phyloP scores from a whole-genome alignment of 2,329 filamentous ascomycete species.

The Cordyceps farinosa region DNA sequence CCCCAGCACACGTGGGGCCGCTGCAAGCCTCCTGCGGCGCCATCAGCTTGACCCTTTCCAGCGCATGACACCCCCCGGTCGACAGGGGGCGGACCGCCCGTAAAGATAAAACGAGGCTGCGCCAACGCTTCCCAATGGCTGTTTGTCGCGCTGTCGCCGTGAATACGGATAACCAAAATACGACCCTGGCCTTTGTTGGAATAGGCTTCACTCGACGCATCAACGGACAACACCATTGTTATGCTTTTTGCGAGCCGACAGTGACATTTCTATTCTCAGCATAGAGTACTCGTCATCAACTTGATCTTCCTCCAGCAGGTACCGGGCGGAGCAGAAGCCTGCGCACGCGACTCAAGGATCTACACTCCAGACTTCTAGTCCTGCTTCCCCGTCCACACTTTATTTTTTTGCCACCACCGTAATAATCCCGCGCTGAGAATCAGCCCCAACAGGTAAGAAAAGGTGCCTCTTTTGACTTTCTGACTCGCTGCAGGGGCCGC shows the following conservation, averaged over 20 bases:
- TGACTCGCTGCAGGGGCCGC: not conserved
- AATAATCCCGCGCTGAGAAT: not conserved
- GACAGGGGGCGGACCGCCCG: not conserved
- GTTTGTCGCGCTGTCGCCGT: not conserved
- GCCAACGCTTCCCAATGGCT: not conserved
- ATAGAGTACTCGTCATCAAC: no score
- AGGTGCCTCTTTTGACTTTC: not conserved
- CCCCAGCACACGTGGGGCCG: constrained; percentile 6
- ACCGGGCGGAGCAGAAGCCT: not conserved
- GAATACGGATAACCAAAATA: not conserved
- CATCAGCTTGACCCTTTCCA: not conserved
- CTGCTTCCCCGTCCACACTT: not conserved
- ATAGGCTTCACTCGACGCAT: no score
- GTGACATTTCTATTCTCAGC: no score
- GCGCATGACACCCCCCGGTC: not conserved
- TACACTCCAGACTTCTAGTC: not conserved
- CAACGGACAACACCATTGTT: no score
- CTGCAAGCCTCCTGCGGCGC: constrained; percentile 7
- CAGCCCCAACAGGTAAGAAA: no score
- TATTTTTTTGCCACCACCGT: not conserved
- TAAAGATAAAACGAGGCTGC: constrained; percentile 1
- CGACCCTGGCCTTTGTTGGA: not conserved
- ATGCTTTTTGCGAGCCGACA: no score
- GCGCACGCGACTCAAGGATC: constrained; percentile 1
- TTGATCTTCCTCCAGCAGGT: no score